Base-by-base conservation (phyloP, 1,284 basidiomycete genomes). In the Anthracocystis walkeri region DNA sequence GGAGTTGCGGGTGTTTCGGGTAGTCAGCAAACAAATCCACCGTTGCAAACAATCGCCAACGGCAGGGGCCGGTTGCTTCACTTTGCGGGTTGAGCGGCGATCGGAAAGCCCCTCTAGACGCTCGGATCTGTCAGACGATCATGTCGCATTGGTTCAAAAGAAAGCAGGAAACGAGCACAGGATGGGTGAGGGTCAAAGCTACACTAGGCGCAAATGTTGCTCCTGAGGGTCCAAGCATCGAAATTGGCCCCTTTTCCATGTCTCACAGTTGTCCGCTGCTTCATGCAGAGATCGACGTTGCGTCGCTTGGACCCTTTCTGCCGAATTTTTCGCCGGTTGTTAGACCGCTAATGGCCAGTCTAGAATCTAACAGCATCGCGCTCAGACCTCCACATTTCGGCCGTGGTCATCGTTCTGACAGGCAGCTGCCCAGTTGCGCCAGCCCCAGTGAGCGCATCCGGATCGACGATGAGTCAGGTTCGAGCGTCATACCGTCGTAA, bases 381-480 rank as follows among this genome's bases (percentile, higher is more conserved):
- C 10, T 31, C n/a, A 5, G 29, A 42, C 54, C 54, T 56, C 54
- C 54, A 46, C 54, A 45, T 38, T 16, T 2, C 25, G 18, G 31
- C 10, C 48, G 27, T 49, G 5, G 31, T 16, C 45, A 23, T 48
- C 46, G 20, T 46, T n/a, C 27, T 44, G 53, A 55, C 53, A 55
- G 29, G 42, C 53, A 45, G 42, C 42, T 56, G 53, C 42, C 40
- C 27, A 52, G 49, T 62, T 62, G 54, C 65, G 59, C 65, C 40
- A 62, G 58, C 52, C 31, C 8, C 31, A 38, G 38, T 27, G 45
- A 25, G 20, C 44, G 42, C 31, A 57, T 23, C 21, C 33, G 18
- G 49, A 29, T 33, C n/a, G 38, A 66, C 42, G 67, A 70, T 70
- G 67, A 70, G 67, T 65, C 63, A 70, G 53, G 62, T 35, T 49